Percentiles rank a stretch among this genome's conserved stretches.
Evolutionary conservation across 2,329 filamentous ascomycete genomes (phyloP).

Genomic region (Thelonectria olida): DNA sequence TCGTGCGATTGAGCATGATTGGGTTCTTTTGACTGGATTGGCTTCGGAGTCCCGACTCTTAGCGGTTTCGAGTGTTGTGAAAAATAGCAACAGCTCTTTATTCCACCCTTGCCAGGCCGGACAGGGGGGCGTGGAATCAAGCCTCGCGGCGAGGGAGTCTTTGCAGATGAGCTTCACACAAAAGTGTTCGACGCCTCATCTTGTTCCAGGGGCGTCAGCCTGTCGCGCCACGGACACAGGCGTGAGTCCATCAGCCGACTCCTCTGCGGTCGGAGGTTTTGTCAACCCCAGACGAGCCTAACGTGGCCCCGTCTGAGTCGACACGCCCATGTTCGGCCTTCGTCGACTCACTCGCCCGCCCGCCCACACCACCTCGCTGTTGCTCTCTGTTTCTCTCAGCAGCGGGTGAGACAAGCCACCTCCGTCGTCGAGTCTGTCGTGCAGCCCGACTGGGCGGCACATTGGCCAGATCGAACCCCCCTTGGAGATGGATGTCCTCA

Average conservation of each 20-base stretch:
- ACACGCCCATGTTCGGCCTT: conserved; percentile 35
- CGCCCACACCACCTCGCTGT: conserved; percentile 36
- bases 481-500: conserved; percentile 41
- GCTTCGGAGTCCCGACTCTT: conserved; percentile 31
- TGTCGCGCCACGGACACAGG: conserved; percentile 29
- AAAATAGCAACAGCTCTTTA: conserved; percentile 40
- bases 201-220: conserved; percentile 13
- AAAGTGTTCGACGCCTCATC: conserved; percentile 27
- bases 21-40: conserved; percentile 29
- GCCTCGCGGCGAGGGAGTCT: conserved; percentile 16
- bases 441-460: conserved; percentile 40
- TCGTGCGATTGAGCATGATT: conserved; percentile 27
- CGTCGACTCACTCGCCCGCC: conserved; percentile 41
- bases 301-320: conserved; percentile 42
- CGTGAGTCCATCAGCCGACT: conserved; percentile 32
- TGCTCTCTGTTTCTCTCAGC: conserved; percentile 39
- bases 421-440: conserved; percentile 38
- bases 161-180: conserved; percentile 6
- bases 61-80: conserved; percentile 42
- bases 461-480: conserved; percentile 40
- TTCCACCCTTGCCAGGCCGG: conserved; percentile 24
- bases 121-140: conserved; percentile 28
- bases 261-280: conserved; percentile 41
- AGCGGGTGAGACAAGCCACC: conserved; percentile 33
- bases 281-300: conserved; percentile 43